Conservation (phyloP, 352 stramenopile species). For the Phytopythium aichiense region DNA sequence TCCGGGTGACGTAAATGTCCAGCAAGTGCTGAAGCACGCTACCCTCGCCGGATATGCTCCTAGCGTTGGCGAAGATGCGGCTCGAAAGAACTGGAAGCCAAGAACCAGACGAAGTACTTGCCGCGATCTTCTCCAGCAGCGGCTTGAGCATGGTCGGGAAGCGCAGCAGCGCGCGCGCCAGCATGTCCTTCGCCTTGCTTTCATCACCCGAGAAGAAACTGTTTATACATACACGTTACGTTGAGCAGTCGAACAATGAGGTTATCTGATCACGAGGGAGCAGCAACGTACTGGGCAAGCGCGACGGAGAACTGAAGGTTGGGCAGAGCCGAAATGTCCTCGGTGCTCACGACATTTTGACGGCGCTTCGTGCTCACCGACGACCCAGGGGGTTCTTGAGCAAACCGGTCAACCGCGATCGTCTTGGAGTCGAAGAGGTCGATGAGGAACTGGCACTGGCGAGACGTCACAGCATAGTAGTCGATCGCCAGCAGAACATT, state of each 20-base stretch:
- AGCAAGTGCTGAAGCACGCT: constrained; percentile 66
- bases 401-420: constrained; percentile 50
- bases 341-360: constrained; percentile 8
- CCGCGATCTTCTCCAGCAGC: constrained; percentile 71
- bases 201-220: constrained; percentile 70
- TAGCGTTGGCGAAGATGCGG: constrained; percentile 76
- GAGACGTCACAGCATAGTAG: constrained; percentile 78
- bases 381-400: constrained; percentile 4
- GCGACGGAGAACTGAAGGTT: constrained; percentile 77
- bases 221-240: not conserved
- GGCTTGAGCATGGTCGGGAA: constrained; percentile 72
- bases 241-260: not conserved
- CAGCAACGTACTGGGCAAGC: constrained; percentile 52
- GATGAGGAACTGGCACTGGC: constrained; percentile 77
- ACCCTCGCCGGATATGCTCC: constrained; percentile 45
- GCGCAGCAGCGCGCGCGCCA: constrained; percentile 54
- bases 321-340: constrained; percentile 49
- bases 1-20: constrained; percentile 78
- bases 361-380: constrained; percentile 9
- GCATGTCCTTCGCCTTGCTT: constrained; percentile 47
- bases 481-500: constrained; percentile 75
- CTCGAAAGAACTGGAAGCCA: constrained; percentile 73
- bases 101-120: constrained; percentile 61
- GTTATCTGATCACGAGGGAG: not conserved
- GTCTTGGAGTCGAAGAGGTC: constrained; percentile 58